A percentile compares a stretch with the other conserved stretches of the same genome.
phyloP scores from a whole-genome alignment of 768 basidiomycete genomes.

The Russula dissimulans region DNA sequence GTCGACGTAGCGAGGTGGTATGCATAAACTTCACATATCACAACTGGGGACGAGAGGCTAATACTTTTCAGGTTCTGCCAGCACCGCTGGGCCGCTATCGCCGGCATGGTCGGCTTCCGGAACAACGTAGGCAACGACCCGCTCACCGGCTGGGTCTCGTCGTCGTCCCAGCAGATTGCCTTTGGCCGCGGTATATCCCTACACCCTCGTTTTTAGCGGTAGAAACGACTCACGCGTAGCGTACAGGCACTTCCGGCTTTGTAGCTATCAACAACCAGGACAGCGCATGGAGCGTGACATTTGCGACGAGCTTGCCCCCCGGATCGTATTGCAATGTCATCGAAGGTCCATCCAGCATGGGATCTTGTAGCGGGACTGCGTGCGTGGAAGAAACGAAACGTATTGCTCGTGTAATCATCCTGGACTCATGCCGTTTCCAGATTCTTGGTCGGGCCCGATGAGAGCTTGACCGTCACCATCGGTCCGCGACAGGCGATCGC shows the following conservation, averaged over 20 bases:
- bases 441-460: conserved; percentile 4
- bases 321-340: conserved; percentile 61
- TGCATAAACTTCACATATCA: background rate
- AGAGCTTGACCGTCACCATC: conserved; percentile 22
- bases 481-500: conserved; percentile 23
- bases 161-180: conserved; percentile 50
- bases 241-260: conserved; percentile 48
- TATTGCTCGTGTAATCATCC: too few relatives aligned
- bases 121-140: conserved; percentile 45
- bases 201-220: background rate
- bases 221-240: background rate
- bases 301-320: conserved; percentile 46
- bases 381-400: conserved; percentile 20
- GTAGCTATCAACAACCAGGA: conserved; percentile 62
- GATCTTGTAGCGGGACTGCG: conserved; percentile 43
- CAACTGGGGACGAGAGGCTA: too few relatives aligned
- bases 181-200: conserved; percentile 45
- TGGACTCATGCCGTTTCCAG: conserved; percentile 9
- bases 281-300: conserved; percentile 44
- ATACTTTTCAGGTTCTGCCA: conserved; percentile 40
- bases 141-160: conserved; percentile 50
- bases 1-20: conserved; percentile 47
- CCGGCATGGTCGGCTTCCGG: conserved; percentile 54
- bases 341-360: conserved; percentile 34
- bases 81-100: conserved; percentile 48